Evolutionary conservation across 148 eudicot species (phyloP), one percentile per base, ranked within the genome.

Genomic region (Suaeda aralocaspica): DNA sequence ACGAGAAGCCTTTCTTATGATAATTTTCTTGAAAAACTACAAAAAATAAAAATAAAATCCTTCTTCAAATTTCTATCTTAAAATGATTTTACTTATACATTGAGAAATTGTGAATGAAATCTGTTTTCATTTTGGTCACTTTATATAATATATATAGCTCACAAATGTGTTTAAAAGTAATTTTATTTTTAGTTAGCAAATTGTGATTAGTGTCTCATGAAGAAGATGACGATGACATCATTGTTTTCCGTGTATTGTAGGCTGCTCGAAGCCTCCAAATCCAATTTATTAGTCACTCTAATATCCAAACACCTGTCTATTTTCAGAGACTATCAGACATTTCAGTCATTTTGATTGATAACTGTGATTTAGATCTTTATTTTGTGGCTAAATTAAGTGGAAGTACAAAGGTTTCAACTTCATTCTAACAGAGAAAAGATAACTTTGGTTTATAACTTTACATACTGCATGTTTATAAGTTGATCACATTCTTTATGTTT

Each of bases 161-260:
- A 65, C 44, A 57, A 26, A 55, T n/a, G n/a, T n/a, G 34, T 51
- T 50, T 59, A 19, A 31, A 9, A 36, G 41, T 36, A 36, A 36
- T 3, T 52, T 26, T 30, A 59, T 42, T 59, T 46, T 52, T 31
- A 13, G 36, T 33, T 68, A 53, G 74, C 69, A 60, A 78, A 30
- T 53, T 55, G 69, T 44, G 58, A 53, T 36, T 70, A 67, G 19
- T 1, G 28, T 26, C 25, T 51, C 2, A 34, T 10, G 24, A 67
- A 41, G 67, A 72, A 11, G 33, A 72, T 51, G 67, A 72, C 30
- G 53, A 67, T 68, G 65, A 52, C 59, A n/a, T 36, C 41, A 36
- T 36, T 36, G 41, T 8, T 78, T 22, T 72, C 31, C 65, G 65
- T 72, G 73, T 68, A 33, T 48, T 67, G 24, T 71, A 64, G 74